phyloP scores from a whole-genome alignment of 805 yeast genomes.

The Pichia membranifaciens region DNA sequence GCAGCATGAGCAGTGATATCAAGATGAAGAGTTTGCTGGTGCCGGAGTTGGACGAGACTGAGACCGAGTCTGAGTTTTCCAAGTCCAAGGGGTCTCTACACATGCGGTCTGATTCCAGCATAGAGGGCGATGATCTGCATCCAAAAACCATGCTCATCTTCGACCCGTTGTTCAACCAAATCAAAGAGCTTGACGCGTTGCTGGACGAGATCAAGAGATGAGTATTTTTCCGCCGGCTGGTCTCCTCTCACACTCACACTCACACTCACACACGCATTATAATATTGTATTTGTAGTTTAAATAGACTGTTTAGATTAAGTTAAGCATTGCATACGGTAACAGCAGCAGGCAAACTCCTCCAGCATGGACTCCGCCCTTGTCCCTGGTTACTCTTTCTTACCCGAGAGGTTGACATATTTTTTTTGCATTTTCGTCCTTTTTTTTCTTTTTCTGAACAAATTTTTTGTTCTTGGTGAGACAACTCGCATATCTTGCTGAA shows the following conservation, averaged over 20 bases:
- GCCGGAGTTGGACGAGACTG: background rate
- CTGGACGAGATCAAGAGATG: conserved; percentile 4
- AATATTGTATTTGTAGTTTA: background rate
- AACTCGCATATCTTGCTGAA: no score
- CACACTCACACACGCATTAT: background rate
- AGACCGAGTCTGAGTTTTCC: background rate
- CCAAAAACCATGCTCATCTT: conserved; percentile 6
- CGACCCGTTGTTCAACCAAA: conserved; percentile 7
- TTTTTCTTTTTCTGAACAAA: no score
- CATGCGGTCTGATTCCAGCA: conserved; percentile 3
- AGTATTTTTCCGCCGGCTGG: background rate
- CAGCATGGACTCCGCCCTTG: no score
- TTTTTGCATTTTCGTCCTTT: no score
- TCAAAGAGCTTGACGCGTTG: conserved; percentile 6
- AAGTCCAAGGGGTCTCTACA: background rate
- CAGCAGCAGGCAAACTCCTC: background rate
- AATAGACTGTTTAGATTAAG: no score
- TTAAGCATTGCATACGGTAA: background rate
- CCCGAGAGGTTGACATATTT: no score
- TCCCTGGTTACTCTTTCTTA: no score
- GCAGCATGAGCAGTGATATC: background rate
- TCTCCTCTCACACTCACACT: background rate
- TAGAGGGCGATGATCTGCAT: background rate
- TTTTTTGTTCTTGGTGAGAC: no score
- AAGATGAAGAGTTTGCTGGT: background rate